Conservation (phyloP, 1,284 basidiomycete genomes). For the Tilletiopsis washingtonensis region DNA sequence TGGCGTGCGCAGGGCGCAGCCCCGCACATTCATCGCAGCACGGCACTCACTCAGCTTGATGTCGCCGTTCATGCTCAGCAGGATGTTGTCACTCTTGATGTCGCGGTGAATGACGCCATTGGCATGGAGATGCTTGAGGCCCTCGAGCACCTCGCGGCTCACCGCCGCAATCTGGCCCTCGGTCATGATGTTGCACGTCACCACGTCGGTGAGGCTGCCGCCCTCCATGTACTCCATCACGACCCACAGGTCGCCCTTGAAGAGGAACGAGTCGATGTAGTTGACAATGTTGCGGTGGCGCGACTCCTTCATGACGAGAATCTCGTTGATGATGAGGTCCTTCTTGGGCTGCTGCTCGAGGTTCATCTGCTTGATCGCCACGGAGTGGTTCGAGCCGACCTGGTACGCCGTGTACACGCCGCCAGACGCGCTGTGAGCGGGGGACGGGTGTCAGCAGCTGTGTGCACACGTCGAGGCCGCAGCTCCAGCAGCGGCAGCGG, state of each 20-base stretch:
- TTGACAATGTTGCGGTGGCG: slow-evolving; percentile 98
- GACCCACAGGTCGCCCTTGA: slow-evolving; percentile 97
- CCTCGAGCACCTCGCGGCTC: slow-evolving; percentile 78
- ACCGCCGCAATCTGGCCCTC: slow-evolving; percentile 87
- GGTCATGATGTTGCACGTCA: slow-evolving; percentile 93
- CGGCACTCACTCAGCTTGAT: slow-evolving; percentile 82
- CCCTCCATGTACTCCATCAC: slow-evolving; percentile 99
- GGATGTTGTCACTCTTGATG: slow-evolving; percentile 95
- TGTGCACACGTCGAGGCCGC: not conserved
- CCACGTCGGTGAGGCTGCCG: slow-evolving; percentile 78
- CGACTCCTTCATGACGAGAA: slow-evolving; percentile 93
- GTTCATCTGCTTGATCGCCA: slow-evolving; percentile 99
- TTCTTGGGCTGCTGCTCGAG: slow-evolving; percentile 99
- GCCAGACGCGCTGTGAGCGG: slow-evolving; percentile 64
- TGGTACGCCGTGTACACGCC: slow-evolving; percentile 98
- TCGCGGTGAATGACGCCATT: slow-evolving; percentile 95
- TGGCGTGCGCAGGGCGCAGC: no score
- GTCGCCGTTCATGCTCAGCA: slow-evolving; percentile 83
- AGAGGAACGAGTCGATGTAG: slow-evolving; percentile 95
- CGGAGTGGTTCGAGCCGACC: slow-evolving; percentile 81
- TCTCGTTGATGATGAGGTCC: slow-evolving; percentile 99
- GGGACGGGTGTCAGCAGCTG: not conserved
- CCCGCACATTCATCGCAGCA: no score
- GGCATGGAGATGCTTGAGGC: slow-evolving; percentile 81
- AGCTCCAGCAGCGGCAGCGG: no score